Percentiles rank a stretch among this genome's conserved stretches.
phyloP scores from a whole-genome alignment of 169 alveolate genomes.

The Plasmodium chabaudi region DNA sequence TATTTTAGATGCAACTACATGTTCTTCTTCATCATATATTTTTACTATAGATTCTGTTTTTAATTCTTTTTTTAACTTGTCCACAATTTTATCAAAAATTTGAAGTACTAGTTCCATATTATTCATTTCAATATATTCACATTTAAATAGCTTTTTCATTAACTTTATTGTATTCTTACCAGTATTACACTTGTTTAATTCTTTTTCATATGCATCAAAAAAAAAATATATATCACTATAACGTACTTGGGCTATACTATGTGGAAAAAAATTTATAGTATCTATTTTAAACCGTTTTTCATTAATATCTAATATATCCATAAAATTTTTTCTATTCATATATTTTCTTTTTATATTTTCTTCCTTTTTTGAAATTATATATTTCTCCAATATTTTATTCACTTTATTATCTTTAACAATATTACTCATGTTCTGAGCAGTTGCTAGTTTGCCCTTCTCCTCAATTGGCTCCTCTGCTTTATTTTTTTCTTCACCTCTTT shows the following conservation, averaged over 20 bases:
- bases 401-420: constrained; percentile 8
- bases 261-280: constrained; percentile 22
- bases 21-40: constrained; percentile 11
- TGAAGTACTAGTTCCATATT: constrained; percentile 20
- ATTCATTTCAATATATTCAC: constrained; percentile 45
- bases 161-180: constrained; percentile 1
- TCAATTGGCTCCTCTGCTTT: neutral
- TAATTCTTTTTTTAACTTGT: constrained; percentile 34
- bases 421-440: neutral
- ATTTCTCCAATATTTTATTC: constrained; percentile 33
- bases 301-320: constrained; percentile 16
- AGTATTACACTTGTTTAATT: constrained; percentile 29
- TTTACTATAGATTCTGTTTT: constrained; percentile 14
- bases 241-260: constrained; percentile 4
- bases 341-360: constrained; percentile 8
- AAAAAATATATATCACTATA: constrained; percentile 54
- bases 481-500: neutral
- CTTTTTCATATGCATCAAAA: constrained; percentile 59
- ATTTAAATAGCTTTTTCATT: constrained; percentile 41
- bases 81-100: constrained; percentile 41
- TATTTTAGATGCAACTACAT: neutral
- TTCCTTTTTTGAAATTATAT: constrained; percentile 22
- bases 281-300: constrained; percentile 59
- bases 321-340: neutral
- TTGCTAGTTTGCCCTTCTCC: neutral